Percentiles rank a stretch among this genome's conserved stretches.
These are phyloP conservation scores for Falciphora oryzae DNA, from an alignment of 2,329 filamentous ascomycete species.

Conservation along the genomic window DNA sequence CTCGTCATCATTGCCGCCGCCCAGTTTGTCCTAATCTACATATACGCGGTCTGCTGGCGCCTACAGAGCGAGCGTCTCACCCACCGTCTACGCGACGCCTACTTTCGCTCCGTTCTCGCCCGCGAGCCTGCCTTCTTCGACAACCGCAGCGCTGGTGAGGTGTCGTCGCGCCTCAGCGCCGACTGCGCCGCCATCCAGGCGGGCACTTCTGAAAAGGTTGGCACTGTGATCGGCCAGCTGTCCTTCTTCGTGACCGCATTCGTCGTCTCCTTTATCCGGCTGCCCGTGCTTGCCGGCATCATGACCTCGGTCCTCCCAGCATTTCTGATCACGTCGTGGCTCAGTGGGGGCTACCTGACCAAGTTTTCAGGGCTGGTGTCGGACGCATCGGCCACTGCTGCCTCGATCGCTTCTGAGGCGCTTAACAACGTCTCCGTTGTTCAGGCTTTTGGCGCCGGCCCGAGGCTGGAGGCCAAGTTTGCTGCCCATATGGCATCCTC, in stretches of 20 bases:
- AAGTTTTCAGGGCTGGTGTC: conserved; percentile 46
- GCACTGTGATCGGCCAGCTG: conserved; percentile 54
- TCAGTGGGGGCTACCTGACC: conserved; percentile 48
- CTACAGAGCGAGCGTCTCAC: conserved; percentile 58
- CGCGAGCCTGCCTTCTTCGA: conserved; percentile 63
- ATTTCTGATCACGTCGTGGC: conserved; percentile 52
- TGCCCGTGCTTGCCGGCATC: conserved; percentile 57
- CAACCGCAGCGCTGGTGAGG: conserved; percentile 54
- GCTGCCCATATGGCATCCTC: conserved; percentile 43
- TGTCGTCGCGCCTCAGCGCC: conserved; percentile 56
- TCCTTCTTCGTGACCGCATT: conserved; percentile 65
- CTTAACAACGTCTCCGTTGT: conserved; percentile 56
- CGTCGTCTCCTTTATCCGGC: conserved; percentile 60
- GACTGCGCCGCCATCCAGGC: conserved; percentile 63
- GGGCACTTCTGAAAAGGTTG: conserved; percentile 66
- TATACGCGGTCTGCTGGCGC: conserved; percentile 58
- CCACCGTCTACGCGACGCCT: conserved; percentile 55
- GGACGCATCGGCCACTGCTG: conserved; percentile 49
- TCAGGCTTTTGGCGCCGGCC: conserved; percentile 56
- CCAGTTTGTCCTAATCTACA: conserved; percentile 58
- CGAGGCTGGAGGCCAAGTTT: conserved; percentile 55
- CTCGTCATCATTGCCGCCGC: conserved; percentile 60
- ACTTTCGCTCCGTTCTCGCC: conserved; percentile 50
- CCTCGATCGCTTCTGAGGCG: conserved; percentile 57
- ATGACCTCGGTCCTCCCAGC: conserved; percentile 57